These are phyloP conservation scores for Darksidea phi DNA, from an alignment of 495 filamentous ascomycete species.

Conservation along the genomic window DNA sequence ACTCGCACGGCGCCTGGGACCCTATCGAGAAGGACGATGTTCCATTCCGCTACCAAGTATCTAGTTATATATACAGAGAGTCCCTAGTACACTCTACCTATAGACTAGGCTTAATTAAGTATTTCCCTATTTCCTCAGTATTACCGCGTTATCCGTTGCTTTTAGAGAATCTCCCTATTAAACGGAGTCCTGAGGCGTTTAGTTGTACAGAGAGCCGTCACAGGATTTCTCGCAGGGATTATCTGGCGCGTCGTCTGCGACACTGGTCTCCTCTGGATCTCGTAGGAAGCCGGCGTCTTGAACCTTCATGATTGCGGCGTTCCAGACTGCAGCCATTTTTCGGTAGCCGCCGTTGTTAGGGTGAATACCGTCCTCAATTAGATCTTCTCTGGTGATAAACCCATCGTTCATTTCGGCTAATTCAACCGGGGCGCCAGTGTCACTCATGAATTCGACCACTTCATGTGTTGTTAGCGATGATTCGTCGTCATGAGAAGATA, in stretches of 20 bases:
- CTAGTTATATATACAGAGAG: too few relatives aligned
- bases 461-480: background rate
- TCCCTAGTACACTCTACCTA: too few relatives aligned
- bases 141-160: too few relatives aligned
- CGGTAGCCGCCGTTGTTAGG: constrained; percentile 11
- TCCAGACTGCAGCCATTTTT: constrained; percentile 10
- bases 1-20: too few relatives aligned
- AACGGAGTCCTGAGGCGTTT: too few relatives aligned
- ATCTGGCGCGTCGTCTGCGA: background rate
- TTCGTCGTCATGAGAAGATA: too few relatives aligned
- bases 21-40: too few relatives aligned
- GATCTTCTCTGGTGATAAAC: background rate
- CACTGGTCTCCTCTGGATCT: constrained; percentile 6
- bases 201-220: too few relatives aligned
- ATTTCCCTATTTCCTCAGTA: too few relatives aligned
- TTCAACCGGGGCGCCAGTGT: background rate
- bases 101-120: too few relatives aligned
- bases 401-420: constrained; percentile 13
- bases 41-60: too few relatives aligned
- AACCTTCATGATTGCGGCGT: background rate
- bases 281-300: background rate
- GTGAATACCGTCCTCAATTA: constrained; percentile 1
- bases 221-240: background rate
- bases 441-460: background rate
- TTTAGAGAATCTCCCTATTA: too few relatives aligned